Base-by-base conservation (phyloP, 805 yeast species). In the Saturnispora besseyi region DNA sequence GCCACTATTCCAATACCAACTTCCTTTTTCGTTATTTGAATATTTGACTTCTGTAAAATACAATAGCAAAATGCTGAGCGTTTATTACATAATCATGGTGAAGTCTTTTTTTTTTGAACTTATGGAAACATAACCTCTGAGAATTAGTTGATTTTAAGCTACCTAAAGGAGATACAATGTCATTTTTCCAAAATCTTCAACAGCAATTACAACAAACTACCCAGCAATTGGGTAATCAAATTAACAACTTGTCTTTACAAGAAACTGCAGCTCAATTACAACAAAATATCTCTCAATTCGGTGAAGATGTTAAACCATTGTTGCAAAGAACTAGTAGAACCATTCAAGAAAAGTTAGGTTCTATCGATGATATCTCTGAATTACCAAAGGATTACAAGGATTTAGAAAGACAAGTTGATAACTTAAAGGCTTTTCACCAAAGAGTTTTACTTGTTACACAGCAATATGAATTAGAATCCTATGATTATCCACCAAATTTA, bases 401-500 rank as follows among this genome's bases (percentile, higher is more conserved):
- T 51, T 70, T 86, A 59, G 95, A 85, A 62, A 71, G 74, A 53
- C 77, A 77, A 49, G 81, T 82, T 51, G 91, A 84, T 62, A 72
- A 78, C 46, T 69, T 84, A 57, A 78, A 79, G 62, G 72, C 71
- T 45, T 76, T 81, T 52, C 81, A 82, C 67, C 79, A 71, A 56
- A 73, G 74, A 59, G 59, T 76, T 11, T 58, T 77, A n/a, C 55
- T 68, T 4, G 75, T 78, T 48, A 74, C 83, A 5, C 72, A 71
- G 45, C 86, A 89, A 40, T 86, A 79, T 61, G 87, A 77, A 59
- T 78, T 83, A 53, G 84, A 83, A 57, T 77, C 85, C 45, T 86
- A 86, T 62, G 95, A 86, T 63, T 85, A 84, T 59, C 95, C 95
- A 26, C 91, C 93, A 48, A 83, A 83, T 62, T 65, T 85, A 54